Percentiles rank a stretch among this genome's conserved stretches.
These are phyloP conservation scores for Biscutella auriculata DNA, from an alignment of 441 rosid genomes.

Conservation along the genomic window DNA sequence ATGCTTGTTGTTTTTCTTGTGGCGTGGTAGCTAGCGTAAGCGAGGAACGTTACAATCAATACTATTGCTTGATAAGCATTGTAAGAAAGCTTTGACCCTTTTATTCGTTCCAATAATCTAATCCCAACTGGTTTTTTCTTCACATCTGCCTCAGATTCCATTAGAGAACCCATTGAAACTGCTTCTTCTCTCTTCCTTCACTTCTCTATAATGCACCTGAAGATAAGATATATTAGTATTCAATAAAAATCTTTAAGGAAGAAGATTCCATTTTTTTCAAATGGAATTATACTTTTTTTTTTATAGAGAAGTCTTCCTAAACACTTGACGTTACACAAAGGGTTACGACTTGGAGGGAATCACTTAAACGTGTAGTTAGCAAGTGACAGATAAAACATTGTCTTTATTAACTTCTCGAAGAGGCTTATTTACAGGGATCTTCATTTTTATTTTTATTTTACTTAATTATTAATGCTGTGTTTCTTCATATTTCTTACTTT, in stretches of 20 bases:
- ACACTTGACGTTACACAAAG: no score
- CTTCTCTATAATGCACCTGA: no score
- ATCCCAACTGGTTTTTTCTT: constrained; percentile 53
- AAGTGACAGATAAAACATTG: no score
- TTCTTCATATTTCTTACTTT: no score
- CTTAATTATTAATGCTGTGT: no score
- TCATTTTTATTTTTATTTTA: no score
- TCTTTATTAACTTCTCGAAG: no score
- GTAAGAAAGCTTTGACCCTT: constrained; percentile 43
- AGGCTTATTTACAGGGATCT: no score
- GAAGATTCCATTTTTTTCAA: constrained; percentile 12
- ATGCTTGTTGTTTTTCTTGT: constrained; percentile 82
- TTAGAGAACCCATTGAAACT: constrained; percentile 36
- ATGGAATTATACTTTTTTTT: not conserved
- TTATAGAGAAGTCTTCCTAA: not conserved
- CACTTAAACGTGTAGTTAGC: no score
- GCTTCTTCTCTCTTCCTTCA: constrained; percentile 8
- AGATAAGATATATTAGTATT: no score
- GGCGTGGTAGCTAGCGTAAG: constrained; percentile 74
- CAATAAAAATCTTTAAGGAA: not conserved
- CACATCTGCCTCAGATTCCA: constrained; percentile 18
- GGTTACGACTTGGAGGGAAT: no score
- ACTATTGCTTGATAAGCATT: constrained; percentile 62
- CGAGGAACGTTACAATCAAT: constrained; percentile 67
- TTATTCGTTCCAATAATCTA: constrained; percentile 37